phyloP scores from a whole-genome alignment of 495 filamentous ascomycete species.

The Penicillium alfredii region DNA sequence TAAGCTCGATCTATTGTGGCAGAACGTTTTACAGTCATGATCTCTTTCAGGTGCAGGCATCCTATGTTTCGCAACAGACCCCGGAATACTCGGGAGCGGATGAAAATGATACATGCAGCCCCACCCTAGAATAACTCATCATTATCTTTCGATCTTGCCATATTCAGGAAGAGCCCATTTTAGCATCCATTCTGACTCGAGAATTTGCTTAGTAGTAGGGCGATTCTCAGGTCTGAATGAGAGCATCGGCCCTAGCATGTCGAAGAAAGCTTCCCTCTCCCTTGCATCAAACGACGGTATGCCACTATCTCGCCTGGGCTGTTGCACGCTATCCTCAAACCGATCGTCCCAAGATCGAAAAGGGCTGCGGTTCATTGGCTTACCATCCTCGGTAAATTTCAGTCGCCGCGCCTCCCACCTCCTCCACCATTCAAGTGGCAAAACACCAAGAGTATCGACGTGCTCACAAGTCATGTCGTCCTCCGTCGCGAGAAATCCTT shows the following conservation, averaged over 20 bases:
- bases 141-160: too few relatives aligned
- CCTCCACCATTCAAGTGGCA: constrained; percentile 25
- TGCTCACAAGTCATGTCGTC: constrained; percentile 34
- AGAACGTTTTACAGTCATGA: too few relatives aligned
- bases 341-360: constrained; percentile 22
- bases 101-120: too few relatives aligned
- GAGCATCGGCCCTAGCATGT: constrained; percentile 37
- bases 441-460: constrained; percentile 28
- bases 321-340: constrained; percentile 24
- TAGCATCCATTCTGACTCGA: constrained; percentile 29
- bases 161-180: too few relatives aligned
- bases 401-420: constrained; percentile 16
- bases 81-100: too few relatives aligned
- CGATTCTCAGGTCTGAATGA: constrained; percentile 33
- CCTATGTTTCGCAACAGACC: too few relatives aligned
- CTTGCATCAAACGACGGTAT: constrained; percentile 16
- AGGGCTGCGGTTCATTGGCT: constrained; percentile 16
- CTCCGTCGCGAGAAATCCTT: constrained; percentile 20
- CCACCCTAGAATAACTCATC: too few relatives aligned
- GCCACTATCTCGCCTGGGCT: constrained; percentile 10
- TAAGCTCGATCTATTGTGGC: too few relatives aligned
- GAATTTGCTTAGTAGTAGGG: constrained; percentile 26
- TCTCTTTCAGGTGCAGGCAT: too few relatives aligned
- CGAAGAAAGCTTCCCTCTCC: constrained; percentile 29
- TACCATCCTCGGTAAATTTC: constrained; percentile 18